Evolutionary conservation across 2,329 filamentous ascomycete species (phyloP).

Genomic region (Ceratocystiopsis sp.): DNA sequence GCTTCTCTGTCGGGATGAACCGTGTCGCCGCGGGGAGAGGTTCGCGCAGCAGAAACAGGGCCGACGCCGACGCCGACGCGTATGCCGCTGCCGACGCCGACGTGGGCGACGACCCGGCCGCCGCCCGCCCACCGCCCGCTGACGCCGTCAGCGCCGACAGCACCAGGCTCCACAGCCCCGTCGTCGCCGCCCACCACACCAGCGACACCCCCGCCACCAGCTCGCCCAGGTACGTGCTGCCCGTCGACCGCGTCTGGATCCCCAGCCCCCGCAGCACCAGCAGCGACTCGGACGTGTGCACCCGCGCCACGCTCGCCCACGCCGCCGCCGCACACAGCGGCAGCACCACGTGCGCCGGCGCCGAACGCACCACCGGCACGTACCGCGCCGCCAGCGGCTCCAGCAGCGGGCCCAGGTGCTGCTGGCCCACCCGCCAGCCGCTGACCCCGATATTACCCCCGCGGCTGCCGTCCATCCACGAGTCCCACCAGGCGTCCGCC

Average conservation of each 20-base stretch:
- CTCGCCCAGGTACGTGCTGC: conserved; percentile 42
- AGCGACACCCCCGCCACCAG: conserved; percentile 6
- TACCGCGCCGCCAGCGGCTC: conserved; percentile 14
- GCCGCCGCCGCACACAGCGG: conserved; percentile 20
- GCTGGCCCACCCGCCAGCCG: background rate
- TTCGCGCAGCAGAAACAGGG: too few species aligned
- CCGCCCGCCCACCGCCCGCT: background rate
- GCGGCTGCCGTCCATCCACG: background rate
- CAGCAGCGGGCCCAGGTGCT: background rate
- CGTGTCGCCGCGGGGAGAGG: conserved; percentile 13
- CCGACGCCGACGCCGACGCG: background rate
- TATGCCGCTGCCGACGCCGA: background rate
- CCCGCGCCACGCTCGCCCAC: conserved; percentile 27
- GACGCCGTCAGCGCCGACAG: background rate
- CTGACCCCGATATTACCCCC: too few species aligned
- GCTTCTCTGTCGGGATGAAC: conserved; percentile 76
- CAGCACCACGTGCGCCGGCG: conserved; percentile 19
- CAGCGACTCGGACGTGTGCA: conserved; percentile 59
- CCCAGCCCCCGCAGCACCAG: conserved; percentile 79
- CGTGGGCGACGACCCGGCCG: background rate
- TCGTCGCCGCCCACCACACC: conserved; percentile 18
- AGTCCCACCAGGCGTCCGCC: background rate
- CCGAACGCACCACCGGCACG: conserved; percentile 21
- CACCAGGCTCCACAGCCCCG: conserved; percentile 8
- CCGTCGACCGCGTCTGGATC: conserved; percentile 68